A percentile compares a stretch with the other conserved stretches of the same genome.
Evolutionary conservation across 805 yeast species (phyloP).

Genomic region (Gaillardinia entomophila): DNA sequence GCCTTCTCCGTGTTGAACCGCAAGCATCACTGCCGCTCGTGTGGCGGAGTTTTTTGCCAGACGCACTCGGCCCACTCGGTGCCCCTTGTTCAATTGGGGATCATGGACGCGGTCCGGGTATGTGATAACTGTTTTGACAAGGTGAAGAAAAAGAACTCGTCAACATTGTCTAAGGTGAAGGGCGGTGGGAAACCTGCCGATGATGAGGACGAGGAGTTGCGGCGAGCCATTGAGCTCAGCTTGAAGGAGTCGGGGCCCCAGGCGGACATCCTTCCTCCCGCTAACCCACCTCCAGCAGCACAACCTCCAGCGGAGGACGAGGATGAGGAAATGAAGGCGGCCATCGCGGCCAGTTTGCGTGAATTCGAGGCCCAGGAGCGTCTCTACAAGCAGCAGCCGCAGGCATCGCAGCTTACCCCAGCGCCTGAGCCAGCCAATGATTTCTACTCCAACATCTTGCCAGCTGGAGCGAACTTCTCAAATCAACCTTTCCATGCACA

Average conservation of each 20-base stretch:
- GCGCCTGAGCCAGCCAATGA: constrained; percentile 12
- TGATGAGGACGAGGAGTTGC: constrained; percentile 72
- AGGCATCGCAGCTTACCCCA: constrained; percentile 7
- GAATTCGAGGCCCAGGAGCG: constrained; percentile 49
- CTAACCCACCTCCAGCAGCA: constrained; percentile 7
- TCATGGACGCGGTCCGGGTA: constrained; percentile 83
- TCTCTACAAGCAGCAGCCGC: constrained; percentile 5
- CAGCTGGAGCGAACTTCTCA: constrained; percentile 9
- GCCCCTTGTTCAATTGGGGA: constrained; percentile 79
- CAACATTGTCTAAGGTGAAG: constrained; percentile 3
- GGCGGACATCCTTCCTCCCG: background rate
- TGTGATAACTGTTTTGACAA: constrained; percentile 85
- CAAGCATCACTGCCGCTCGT: constrained; percentile 94
- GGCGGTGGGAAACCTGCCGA: constrained; percentile 13
- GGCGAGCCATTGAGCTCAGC: constrained; percentile 73
- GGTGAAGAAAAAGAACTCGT: constrained; percentile 33
- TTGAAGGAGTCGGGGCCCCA: constrained; percentile 45
- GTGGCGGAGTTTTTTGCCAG: constrained; percentile 93
- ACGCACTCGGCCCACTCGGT: constrained; percentile 70
- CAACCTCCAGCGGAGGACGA: constrained; percentile 51
- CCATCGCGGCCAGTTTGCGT: constrained; percentile 83
- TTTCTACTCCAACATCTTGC: constrained; percentile 23
- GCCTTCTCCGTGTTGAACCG: constrained; percentile 77
- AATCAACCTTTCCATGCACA: constrained; percentile 3
- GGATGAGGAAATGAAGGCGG: constrained; percentile 81